phyloP scores from a whole-genome alignment of 495 filamentous ascomycete species.

The Staphylotrichum tortipilum region DNA sequence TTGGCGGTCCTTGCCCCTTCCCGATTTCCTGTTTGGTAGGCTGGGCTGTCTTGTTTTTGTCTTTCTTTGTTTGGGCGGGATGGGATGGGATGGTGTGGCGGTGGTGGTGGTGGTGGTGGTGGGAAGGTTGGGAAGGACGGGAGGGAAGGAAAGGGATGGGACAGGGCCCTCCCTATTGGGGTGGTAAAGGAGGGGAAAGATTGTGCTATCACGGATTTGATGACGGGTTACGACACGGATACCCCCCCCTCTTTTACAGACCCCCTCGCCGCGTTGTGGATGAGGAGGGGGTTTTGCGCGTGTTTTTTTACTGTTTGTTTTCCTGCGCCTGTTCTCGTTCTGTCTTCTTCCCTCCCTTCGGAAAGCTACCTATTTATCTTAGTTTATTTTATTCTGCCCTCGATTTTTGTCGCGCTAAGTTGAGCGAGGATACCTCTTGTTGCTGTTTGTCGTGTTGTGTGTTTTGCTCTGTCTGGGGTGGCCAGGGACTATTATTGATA shows the following conservation, averaged over 20 bases:
- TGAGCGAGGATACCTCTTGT: background rate
- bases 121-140: background rate
- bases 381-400: slow-evolving; percentile 3
- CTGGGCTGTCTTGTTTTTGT: background rate
- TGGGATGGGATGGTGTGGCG: no score
- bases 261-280: slow-evolving; percentile 7
- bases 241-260: slow-evolving; percentile 16
- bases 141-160: background rate
- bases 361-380: background rate
- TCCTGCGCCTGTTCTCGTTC: background rate
- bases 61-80: no score
- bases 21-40: slow-evolving; percentile 1
- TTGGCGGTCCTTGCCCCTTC: no score
- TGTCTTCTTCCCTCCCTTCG: background rate
- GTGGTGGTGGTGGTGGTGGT: background rate
- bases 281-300: no score
- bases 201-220: slow-evolving; percentile 1
- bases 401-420: no score
- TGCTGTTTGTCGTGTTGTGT: no score
- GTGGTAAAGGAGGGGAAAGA: slow-evolving; percentile 13
- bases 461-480: background rate
- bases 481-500: no score
- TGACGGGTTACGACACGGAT: slow-evolving; percentile 4
- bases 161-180: slow-evolving; percentile 1
- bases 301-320: background rate